Evolutionary conservation across 257 asterid genomes (phyloP), one percentile per base, ranked within the genome.

Genomic region (Penstemon eatonii): DNA sequence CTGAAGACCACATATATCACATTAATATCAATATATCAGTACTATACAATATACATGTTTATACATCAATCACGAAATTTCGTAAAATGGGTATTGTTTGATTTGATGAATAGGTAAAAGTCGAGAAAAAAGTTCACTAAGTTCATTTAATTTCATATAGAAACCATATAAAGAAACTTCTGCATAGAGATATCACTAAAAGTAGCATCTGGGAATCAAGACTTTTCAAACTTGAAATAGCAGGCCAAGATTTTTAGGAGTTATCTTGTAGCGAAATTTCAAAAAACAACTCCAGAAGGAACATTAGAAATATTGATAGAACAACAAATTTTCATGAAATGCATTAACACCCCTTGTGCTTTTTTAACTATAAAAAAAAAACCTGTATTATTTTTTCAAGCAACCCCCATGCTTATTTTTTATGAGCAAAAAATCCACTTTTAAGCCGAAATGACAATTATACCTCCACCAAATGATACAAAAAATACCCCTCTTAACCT

Each of bases 1-100:
- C 80, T 73, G 43, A 63, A 46, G 41, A 57, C 4, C 40, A 56
- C 51, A 68, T 47, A 57, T 55, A 51, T 54, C 66, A 59, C 57
- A 60, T 70, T 46, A 53, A 55, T 10, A 38, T 42, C 51, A 46
- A 25, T 25, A 25, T 25, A 25, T 25, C 33, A 25, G 33, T 25
- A 25, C 33, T 25, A 25, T 25, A 25, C 33, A 5, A 12, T 25
- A 7, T 18, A 68, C 50, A 39, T 37, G 55, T 75, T 41, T 45
- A 57, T 8, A 49, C 72, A 58, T 47, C 71, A 60, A 36, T 45
- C 25, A 13, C 49, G 19, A 60, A 33, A 3, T 41, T 61, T 41
- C 50, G 41, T 46, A 50, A 3, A 49, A 49, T 39, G 10, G 59
- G 60, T 53, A 42, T 50, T 46, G 38, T 13, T 10, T 60, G 11